Evolutionary conservation across 2,329 filamentous ascomycete genomes (phyloP), one percentile per base, ranked within the genome.

Genomic region (Camptophora hylomeconis): DNA sequence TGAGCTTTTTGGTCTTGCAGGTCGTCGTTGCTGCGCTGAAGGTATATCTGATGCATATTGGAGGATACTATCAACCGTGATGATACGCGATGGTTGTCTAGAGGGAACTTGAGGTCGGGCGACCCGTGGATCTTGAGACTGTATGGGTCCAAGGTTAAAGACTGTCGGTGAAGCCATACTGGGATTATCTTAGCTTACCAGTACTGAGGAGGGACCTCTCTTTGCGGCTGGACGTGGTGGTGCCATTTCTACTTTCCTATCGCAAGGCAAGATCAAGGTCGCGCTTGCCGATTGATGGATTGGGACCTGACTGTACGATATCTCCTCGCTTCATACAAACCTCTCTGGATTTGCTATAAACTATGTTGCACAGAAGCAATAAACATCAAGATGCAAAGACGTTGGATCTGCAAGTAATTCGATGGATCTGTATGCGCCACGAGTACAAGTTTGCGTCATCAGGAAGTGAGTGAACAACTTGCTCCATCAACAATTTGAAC

Each of bases 31-130:
- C 54, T 94, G 87, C 46, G 84, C 86, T 1, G 89, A 95, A 2
- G 89, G 89, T 21, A 98, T 89, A 49, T 94, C 86, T 27, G 83
- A 89, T 35, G 84, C 79, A 60, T 92, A 82, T 52, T 92, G 84
- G 4, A 98, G 73, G 41, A 95, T 80, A 51, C 87, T 92, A 59
- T 98, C 89, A 53, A 98, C 87, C 10, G 67, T 73, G 50, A 95
- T 82, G 53, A 80, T 80, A 45, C 72, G 80, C 62, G 73, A 86
- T 42, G 67, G 63, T 42, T 45, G 53, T 33, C 45, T 56, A 40
- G 44, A 46, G 39, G 43, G 38, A 17, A 39, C 44, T 9, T 40
- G 35, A 19, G 45, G 39, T 24, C 42, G 41, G 26, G 26, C 42
- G 45, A 45, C 44, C 11, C 37, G 31, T 26, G 31, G 14, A 16